phyloP scores from a whole-genome alignment of 306 rosid genomes.

The Abrus precatorius region DNA sequence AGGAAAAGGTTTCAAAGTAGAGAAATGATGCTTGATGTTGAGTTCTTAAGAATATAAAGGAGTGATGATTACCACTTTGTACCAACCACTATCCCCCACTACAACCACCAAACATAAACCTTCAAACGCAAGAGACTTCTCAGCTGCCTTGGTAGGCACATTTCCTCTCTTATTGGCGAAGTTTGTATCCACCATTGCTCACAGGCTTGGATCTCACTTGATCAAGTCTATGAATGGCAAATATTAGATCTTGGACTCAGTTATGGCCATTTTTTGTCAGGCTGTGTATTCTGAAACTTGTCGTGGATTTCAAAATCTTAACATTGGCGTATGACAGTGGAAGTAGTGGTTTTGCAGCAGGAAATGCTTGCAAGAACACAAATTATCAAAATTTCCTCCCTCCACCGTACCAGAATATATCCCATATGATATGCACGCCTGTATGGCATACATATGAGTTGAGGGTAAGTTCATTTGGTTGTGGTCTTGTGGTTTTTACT shows the following conservation, averaged over 20 bases:
- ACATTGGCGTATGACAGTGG: constrained; percentile 53
- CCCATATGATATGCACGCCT: constrained; percentile 33
- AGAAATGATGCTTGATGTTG: constrained; percentile 8
- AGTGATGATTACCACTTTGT: constrained; percentile 12
- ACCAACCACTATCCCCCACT: constrained; percentile 32
- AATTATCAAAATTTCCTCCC: constrained; percentile 31
- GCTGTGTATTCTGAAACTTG: constrained; percentile 54
- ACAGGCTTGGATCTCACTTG: constrained; percentile 42
- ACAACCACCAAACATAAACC: constrained; percentile 24
- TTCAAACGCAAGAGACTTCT: constrained; percentile 29
- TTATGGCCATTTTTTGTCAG: constrained; percentile 44
- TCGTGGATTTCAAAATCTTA: constrained; percentile 48
- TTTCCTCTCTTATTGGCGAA: constrained; percentile 48
- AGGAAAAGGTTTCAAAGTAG: neutral
- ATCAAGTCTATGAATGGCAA: constrained; percentile 65
- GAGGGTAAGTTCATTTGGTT: constrained; percentile 28
- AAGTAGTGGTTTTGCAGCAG: constrained; percentile 46
- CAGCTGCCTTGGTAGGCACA: constrained; percentile 56
- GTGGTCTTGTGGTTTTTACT: neutral
- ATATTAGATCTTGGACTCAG: constrained; percentile 48
- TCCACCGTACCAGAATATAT: constrained; percentile 37
- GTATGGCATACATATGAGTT: constrained; percentile 26
- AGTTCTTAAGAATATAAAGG: constrained; percentile 21
- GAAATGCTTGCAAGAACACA: constrained; percentile 54
- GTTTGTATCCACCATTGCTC: constrained; percentile 46